Conservation (phyloP, 2,329 filamentous ascomycete genomes). For the Xylariales sp. region DNA sequence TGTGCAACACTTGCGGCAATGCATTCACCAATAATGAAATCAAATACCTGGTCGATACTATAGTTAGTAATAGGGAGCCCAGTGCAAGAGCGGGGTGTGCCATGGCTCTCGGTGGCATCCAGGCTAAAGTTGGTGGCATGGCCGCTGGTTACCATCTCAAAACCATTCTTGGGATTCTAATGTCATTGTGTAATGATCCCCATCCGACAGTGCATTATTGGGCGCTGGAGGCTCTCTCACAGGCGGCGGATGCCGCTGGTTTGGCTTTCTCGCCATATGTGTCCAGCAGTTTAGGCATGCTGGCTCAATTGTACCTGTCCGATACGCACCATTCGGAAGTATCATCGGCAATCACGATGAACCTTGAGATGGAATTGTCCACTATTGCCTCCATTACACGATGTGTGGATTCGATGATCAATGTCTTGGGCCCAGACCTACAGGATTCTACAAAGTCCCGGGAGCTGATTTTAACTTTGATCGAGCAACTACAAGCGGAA, state of each 20-base stretch:
- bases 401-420: slow-evolving; percentile 92
- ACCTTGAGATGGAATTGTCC: slow-evolving; percentile 80
- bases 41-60: slow-evolving; percentile 87
- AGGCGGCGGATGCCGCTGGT: slow-evolving; percentile 87
- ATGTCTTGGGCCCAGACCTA: slow-evolving; percentile 90
- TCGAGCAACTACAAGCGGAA: slow-evolving; percentile 77
- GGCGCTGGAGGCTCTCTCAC: slow-evolving; percentile 83
- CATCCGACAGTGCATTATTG: slow-evolving; percentile 95
- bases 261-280: slow-evolving; percentile 90
- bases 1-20: slow-evolving; percentile 82
- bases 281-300: slow-evolving; percentile 84
- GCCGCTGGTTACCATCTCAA: slow-evolving; percentile 94
- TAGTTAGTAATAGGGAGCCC: slow-evolving; percentile 89
- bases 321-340: slow-evolving; percentile 90
- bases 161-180: slow-evolving; percentile 95
- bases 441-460: slow-evolving; percentile 90
- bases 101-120: slow-evolving; percentile 87
- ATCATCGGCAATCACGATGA: slow-evolving; percentile 75
- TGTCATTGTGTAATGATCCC: slow-evolving; percentile 93
- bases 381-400: slow-evolving; percentile 79
- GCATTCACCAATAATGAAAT: slow-evolving; percentile 85
- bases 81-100: slow-evolving; percentile 92
- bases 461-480: slow-evolving; percentile 83
- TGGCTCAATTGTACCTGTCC: slow-evolving; percentile 86
- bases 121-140: slow-evolving; percentile 95